phyloP scores from a whole-genome alignment of 345 rosid genomes.

The Lenwebbia sp. region DNA sequence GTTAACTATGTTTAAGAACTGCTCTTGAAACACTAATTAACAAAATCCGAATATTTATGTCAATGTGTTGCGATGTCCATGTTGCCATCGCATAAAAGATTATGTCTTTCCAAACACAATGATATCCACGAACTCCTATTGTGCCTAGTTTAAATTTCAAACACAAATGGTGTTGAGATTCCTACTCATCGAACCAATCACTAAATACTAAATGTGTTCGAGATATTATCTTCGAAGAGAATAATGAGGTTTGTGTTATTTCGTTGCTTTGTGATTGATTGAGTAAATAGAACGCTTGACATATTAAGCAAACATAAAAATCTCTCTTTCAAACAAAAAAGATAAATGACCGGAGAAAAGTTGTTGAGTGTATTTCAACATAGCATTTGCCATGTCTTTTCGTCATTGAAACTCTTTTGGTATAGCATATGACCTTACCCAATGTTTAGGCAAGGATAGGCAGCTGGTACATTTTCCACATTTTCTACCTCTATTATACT shows the following conservation, averaged over 20 bases:
- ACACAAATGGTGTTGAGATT: neutral
- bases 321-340: neutral
- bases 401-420: neutral
- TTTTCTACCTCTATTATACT: neutral
- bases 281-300: neutral
- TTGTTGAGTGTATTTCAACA: neutral
- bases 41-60: neutral
- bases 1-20: neutral
- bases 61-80: neutral
- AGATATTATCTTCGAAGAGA: neutral
- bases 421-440: neutral
- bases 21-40: neutral
- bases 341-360: neutral
- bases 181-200: neutral
- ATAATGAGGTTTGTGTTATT: neutral
- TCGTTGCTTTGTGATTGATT: neutral
- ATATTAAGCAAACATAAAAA: neutral
- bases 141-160: neutral
- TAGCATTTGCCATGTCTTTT: neutral
- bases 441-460: neutral
- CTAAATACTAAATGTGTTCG: neutral
- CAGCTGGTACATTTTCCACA: neutral
- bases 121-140: neutral
- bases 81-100: neutral
- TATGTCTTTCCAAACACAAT: neutral